Evolutionary conservation across 2,329 filamentous ascomycete genomes (phyloP).

Genomic region (Alternaria gansuensis): DNA sequence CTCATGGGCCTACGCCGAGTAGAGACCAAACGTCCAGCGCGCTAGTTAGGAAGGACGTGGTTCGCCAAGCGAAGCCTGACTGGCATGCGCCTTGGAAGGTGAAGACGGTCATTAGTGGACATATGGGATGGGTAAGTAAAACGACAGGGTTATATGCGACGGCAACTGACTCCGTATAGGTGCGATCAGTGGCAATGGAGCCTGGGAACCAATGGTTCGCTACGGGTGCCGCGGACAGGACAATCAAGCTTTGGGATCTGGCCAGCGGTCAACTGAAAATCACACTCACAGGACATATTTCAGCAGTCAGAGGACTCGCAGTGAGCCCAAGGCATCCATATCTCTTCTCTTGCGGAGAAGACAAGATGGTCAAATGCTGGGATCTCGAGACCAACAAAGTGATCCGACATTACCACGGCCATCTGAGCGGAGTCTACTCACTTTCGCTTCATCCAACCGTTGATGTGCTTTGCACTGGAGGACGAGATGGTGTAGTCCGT

Average conservation of each 20-base stretch:
- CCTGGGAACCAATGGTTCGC: constrained; percentile 98
- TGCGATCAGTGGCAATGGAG: constrained; percentile 76
- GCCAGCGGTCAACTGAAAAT: constrained; percentile 70
- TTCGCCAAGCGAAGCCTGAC: constrained; percentile 78
- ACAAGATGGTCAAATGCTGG: constrained; percentile 99
- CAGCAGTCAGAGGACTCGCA: constrained; percentile 70
- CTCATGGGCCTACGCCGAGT: constrained; percentile 63
- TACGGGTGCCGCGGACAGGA: constrained; percentile 87
- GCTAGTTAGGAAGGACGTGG: constrained; percentile 69
- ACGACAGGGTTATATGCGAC: not conserved
- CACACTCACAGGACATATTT: constrained; percentile 46
- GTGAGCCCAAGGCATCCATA: constrained; percentile 95
- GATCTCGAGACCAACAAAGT: constrained; percentile 99
- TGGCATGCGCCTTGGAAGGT: constrained; percentile 99
- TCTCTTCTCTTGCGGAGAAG: constrained; percentile 95
- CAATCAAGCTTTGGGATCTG: constrained; percentile 97
- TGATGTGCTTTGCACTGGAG: constrained; percentile 93
- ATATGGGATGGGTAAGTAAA: constrained; percentile 82
- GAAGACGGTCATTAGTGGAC: constrained; percentile 95
- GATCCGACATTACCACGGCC: constrained; percentile 84
- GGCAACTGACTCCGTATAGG: constrained; percentile 68
- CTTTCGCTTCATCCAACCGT: constrained; percentile 92
- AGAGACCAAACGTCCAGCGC: constrained; percentile 63
- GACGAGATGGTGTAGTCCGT: constrained; percentile 89
- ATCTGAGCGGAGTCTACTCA: constrained; percentile 94